Percentiles rank a stretch among this genome's conserved stretches.
Conservation (phyloP, 1,284 basidiomycete genomes). For the Rhodotorula sp. region DNA sequence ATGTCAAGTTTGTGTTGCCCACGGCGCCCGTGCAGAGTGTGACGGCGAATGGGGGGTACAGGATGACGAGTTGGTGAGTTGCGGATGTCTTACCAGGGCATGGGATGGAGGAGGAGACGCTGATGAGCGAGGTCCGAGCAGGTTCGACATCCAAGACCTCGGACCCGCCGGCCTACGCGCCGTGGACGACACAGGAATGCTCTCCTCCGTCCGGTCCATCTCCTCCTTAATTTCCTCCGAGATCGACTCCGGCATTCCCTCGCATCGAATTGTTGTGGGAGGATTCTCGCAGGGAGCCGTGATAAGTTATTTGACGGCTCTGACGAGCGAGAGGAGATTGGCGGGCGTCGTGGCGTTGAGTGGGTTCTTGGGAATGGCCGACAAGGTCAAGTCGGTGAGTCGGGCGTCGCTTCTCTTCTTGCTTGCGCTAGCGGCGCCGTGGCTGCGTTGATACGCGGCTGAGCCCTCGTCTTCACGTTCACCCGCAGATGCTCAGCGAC, state of each 20-base stretch:
- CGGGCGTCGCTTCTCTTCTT: neutral
- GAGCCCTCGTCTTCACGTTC: neutral
- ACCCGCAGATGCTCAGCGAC: slow-evolving; percentile 58
- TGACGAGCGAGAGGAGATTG: slow-evolving; percentile 66
- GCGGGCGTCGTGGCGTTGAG: slow-evolving; percentile 72
- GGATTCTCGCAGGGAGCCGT: slow-evolving; percentile 74
- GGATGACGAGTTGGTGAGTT: slow-evolving; percentile 68
- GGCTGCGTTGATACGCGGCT: neutral
- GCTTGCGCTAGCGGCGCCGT: neutral
- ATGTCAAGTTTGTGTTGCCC: slow-evolving; percentile 61
- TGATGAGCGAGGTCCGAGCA: slow-evolving; percentile 39
- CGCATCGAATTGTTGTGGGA: slow-evolving; percentile 55
- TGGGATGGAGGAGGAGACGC: no score
- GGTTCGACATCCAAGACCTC: slow-evolving; percentile 68
- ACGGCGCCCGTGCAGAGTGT: slow-evolving; percentile 62
- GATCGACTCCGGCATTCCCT: slow-evolving; percentile 65
- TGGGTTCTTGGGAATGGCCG: slow-evolving; percentile 69
- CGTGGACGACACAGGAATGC: slow-evolving; percentile 70
- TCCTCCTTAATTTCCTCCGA: slow-evolving; percentile 71
- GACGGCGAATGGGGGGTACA: slow-evolving; percentile 60
- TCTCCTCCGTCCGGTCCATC: slow-evolving; percentile 62
- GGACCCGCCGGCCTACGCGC: slow-evolving; percentile 56
- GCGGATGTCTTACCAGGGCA: slow-evolving; percentile 1
- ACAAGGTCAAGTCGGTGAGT: slow-evolving; percentile 65
- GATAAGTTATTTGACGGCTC: slow-evolving; percentile 60